Percentiles rank a stretch among this genome's conserved stretches.
Conservation (phyloP, 495 filamentous ascomycete species). For the Evernia prunastri region DNA sequence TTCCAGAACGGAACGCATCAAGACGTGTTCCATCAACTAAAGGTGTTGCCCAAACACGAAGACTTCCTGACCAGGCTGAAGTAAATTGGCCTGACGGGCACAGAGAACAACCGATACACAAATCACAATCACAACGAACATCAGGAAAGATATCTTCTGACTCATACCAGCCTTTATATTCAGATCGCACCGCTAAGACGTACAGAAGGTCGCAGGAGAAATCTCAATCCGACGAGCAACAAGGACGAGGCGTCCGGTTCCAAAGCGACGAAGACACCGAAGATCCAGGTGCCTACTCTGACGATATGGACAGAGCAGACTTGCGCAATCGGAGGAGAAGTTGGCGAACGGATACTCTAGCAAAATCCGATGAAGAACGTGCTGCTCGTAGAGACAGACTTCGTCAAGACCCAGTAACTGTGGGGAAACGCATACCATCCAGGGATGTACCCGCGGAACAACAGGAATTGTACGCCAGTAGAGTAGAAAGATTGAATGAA, state of each 20-base stretch:
- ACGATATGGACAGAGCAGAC: slow-evolving; percentile 3
- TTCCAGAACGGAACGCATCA: slow-evolving; percentile 6
- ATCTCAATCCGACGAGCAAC: neutral
- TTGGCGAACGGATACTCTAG: slow-evolving; percentile 5
- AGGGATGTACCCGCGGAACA: slow-evolving; percentile 24
- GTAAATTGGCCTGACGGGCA: neutral
- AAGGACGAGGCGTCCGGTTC: slow-evolving; percentile 23
- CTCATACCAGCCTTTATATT: neutral
- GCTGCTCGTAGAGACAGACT: slow-evolving; percentile 2
- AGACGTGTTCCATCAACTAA: slow-evolving; percentile 9
- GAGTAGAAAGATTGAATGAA: slow-evolving; percentile 8
- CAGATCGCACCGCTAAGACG: neutral
- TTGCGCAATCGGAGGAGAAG: slow-evolving; percentile 7
- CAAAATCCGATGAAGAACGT: slow-evolving; percentile 14
- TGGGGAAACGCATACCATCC: slow-evolving; percentile 1
- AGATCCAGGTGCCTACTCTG: neutral
- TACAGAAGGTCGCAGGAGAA: neutral
- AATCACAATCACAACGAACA: neutral
- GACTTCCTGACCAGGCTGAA: neutral
- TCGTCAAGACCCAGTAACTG: neutral
- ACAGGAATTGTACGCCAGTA: slow-evolving; percentile 23
- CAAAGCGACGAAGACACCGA: slow-evolving; percentile 14
- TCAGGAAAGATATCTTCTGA: neutral
- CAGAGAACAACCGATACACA: neutral
- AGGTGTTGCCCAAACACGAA: neutral